Conservation (phyloP, 129 eudicot species). For the Pseudognaphalium luteoalbum region DNA sequence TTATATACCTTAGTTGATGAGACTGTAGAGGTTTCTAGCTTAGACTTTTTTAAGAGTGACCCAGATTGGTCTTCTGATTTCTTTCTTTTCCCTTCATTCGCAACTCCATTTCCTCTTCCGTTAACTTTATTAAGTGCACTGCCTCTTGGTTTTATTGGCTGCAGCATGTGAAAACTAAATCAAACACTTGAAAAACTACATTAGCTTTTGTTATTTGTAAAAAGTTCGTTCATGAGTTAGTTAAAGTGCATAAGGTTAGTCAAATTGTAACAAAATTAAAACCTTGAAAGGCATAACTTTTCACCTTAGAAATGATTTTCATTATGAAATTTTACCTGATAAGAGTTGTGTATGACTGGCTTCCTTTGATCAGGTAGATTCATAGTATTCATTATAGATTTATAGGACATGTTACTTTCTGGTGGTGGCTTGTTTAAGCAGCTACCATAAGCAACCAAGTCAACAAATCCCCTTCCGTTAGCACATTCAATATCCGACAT, state of each 20-base stretch:
- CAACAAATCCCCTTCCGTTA: constrained; percentile 46
- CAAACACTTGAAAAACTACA: neutral
- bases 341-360: constrained; percentile 39
- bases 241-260: neutral
- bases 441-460: constrained; percentile 39
- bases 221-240: neutral
- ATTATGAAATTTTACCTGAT: constrained; percentile 33
- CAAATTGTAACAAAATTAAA: neutral
- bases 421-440: constrained; percentile 40
- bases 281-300: neutral
- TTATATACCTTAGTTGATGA: constrained; percentile 52
- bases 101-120: constrained; percentile 44
- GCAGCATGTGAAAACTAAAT: constrained; percentile 3
- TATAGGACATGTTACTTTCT: constrained; percentile 34
- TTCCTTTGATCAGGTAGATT: constrained; percentile 44
- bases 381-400: constrained; percentile 28
- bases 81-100: constrained; percentile 54
- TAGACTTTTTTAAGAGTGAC: constrained; percentile 43
- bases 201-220: neutral
- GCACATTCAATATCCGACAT: constrained; percentile 28
- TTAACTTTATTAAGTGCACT: constrained; percentile 37
- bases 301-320: neutral
- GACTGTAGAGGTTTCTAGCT: constrained; percentile 43
- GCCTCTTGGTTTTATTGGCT: constrained; percentile 43
- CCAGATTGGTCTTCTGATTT: constrained; percentile 49